phyloP scores from a whole-genome alignment of 176 grass and related monocot species.

The Musa troglodytarum region DNA sequence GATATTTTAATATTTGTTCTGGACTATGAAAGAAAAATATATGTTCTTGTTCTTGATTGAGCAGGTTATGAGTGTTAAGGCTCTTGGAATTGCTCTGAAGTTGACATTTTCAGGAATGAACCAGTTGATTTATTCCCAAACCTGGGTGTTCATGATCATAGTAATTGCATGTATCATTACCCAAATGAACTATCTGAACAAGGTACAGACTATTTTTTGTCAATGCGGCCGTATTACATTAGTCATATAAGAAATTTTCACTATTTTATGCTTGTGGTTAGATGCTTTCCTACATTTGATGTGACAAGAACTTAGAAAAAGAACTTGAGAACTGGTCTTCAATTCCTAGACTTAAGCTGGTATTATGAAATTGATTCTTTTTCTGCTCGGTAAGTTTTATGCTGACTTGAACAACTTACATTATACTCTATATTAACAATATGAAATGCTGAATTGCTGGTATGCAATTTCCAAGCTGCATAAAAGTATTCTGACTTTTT shows the following conservation, averaged over 20 bases:
- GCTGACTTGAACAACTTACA: no score
- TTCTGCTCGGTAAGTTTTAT: no score
- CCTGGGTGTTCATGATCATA: constrained; percentile 79
- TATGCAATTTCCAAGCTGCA: no score
- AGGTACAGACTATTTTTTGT: constrained; percentile 41
- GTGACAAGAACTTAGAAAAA: no score
- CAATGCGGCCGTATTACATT: not conserved
- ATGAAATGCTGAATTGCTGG: no score
- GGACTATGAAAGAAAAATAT: not conserved
- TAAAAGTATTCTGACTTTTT: no score
- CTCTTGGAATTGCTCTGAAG: constrained; percentile 92
- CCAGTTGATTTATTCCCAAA: constrained; percentile 86
- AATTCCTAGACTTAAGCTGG: no score
- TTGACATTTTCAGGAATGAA: constrained; percentile 94
- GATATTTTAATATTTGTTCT: not conserved
- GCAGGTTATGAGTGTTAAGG: constrained; percentile 99
- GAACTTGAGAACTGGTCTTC: no score
- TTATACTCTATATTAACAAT: no score
- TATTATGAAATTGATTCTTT: no score
- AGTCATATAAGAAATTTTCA: not conserved
- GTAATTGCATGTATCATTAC: constrained; percentile 72
- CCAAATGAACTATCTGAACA: constrained; percentile 98
- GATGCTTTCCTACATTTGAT: no score
- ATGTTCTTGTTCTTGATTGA: constrained; percentile 16
- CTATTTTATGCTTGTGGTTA: not conserved